phyloP scores from a whole-genome alignment of 768 basidiomycete species.

The Phylloporus arenicola region DNA sequence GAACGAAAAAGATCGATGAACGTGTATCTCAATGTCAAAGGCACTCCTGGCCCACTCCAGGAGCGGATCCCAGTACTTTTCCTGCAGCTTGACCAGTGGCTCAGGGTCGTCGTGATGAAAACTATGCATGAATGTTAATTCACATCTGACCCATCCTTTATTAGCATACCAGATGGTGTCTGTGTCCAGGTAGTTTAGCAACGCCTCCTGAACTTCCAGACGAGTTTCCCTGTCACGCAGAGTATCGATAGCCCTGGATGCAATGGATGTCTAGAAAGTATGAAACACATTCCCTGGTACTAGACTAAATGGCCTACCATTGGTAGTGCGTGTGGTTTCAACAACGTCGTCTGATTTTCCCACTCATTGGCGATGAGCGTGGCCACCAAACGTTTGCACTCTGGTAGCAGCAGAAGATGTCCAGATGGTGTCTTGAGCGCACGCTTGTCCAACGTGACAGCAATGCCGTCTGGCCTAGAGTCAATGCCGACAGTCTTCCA shows the following conservation, averaged over 20 bases:
- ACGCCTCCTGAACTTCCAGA: conserved; percentile 54
- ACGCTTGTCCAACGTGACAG: conserved; percentile 75
- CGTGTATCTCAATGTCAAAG: conserved; percentile 61
- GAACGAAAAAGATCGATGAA: conserved; percentile 67
- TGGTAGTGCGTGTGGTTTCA: conserved; percentile 89
- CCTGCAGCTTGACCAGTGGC: conserved; percentile 70
- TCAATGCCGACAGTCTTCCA: conserved; percentile 91
- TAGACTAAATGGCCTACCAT: conserved; percentile 51
- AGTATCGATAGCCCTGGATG: conserved; percentile 83
- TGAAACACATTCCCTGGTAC: conserved; percentile 5
- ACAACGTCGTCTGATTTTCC: conserved; percentile 82
- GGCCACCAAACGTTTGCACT: conserved; percentile 65
- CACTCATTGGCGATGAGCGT: conserved; percentile 91
- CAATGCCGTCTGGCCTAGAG: conserved; percentile 44
- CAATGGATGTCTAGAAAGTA: conserved; percentile 72
- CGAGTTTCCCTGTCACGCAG: conserved; percentile 54
- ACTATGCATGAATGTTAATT: conserved; percentile 34
- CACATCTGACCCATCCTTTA: not conserved
- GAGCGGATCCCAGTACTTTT: conserved; percentile 83
- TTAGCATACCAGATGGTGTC: conserved; percentile 79
- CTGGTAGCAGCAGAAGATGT: conserved; percentile 66
- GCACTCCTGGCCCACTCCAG: conserved; percentile 69
- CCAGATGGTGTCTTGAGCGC: conserved; percentile 86
- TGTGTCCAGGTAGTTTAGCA: conserved; percentile 87
- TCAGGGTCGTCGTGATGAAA: conserved; percentile 80